These are phyloP conservation scores for Corynascus novoguineensis DNA, from an alignment of 495 filamentous ascomycete species.

Conservation along the genomic window DNA sequence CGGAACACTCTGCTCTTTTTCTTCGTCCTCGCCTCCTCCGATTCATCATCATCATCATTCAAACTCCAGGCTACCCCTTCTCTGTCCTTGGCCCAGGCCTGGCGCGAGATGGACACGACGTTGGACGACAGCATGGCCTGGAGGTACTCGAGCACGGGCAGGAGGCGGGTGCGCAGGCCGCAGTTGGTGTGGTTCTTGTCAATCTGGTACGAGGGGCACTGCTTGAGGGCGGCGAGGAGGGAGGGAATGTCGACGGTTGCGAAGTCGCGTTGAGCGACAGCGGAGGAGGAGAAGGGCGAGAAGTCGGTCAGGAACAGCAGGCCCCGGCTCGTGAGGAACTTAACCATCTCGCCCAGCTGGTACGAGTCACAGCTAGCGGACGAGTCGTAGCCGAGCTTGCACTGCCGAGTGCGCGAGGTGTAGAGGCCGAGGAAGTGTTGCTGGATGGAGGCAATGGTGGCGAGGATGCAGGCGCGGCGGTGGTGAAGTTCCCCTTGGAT, in stretches of 20 bases:
- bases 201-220: constrained; percentile 71
- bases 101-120: constrained; percentile 41
- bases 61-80: constrained; percentile 31
- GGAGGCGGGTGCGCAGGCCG: constrained; percentile 60
- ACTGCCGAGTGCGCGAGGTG: constrained; percentile 57
- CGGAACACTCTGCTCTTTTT: constrained; percentile 30
- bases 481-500: constrained; percentile 62
- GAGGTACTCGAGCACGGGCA: constrained; percentile 64
- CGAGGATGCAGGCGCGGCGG: constrained; percentile 63
- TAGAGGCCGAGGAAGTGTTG: constrained; percentile 67
- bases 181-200: constrained; percentile 73
- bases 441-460: constrained; percentile 71
- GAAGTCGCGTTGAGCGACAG: constrained; percentile 19
- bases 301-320: constrained; percentile 47
- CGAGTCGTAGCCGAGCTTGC: constrained; percentile 70
- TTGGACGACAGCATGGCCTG: constrained; percentile 43
- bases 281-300: not conserved
- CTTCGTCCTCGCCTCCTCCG: constrained; percentile 1
- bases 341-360: constrained; percentile 79
- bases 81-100: constrained; percentile 42
- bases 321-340: constrained; percentile 61
- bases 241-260: constrained; percentile 32
- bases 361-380: constrained; percentile 75
- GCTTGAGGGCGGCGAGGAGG: constrained; percentile 33
- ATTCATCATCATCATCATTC: constrained; percentile 6